These are phyloP conservation scores for Meyerozyma guilliermondii DNA, from an alignment of 1,139 yeast species.

Conservation along the genomic window DNA sequence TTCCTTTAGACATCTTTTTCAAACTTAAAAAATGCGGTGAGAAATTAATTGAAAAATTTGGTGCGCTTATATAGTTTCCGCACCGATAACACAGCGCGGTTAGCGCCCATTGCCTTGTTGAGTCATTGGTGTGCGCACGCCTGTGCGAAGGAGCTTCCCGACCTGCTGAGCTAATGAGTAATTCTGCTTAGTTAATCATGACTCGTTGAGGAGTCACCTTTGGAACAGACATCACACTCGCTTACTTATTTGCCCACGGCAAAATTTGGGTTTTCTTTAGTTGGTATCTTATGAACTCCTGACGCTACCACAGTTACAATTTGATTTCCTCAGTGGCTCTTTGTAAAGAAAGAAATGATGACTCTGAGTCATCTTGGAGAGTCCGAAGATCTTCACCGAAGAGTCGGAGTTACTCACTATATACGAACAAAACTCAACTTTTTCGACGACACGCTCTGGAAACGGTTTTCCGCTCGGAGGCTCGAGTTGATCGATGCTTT, in stretches of 20 bases:
- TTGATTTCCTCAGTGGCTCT: background rate
- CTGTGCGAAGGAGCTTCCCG: background rate
- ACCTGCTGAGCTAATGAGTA: background rate
- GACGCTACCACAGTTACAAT: no score
- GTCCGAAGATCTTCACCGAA: constrained; percentile 6
- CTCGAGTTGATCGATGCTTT: constrained; percentile 81
- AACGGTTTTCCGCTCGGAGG: constrained; percentile 80
- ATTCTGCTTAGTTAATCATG: background rate
- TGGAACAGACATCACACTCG: background rate
- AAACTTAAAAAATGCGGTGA: background rate
- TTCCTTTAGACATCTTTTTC: constrained; percentile 80
- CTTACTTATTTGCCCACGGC: background rate
- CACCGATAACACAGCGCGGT: constrained; percentile 2
- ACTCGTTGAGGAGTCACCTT: background rate
- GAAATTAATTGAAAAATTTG: background rate
- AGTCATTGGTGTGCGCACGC: constrained; percentile 1
- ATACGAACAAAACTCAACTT: constrained; percentile 73
- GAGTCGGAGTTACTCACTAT: constrained; percentile 68
- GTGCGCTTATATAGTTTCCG: background rate
- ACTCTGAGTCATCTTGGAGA: constrained; percentile 2
- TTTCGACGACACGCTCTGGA: constrained; percentile 81
- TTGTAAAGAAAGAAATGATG: background rate
- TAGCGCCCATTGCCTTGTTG: constrained; percentile 2
- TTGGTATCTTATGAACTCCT: no score
- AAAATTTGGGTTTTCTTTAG: no score